Percentiles rank a stretch among this genome's conserved stretches.
Evolutionary conservation across 306 rosid species (phyloP).

Genomic region (Malus fusca): DNA sequence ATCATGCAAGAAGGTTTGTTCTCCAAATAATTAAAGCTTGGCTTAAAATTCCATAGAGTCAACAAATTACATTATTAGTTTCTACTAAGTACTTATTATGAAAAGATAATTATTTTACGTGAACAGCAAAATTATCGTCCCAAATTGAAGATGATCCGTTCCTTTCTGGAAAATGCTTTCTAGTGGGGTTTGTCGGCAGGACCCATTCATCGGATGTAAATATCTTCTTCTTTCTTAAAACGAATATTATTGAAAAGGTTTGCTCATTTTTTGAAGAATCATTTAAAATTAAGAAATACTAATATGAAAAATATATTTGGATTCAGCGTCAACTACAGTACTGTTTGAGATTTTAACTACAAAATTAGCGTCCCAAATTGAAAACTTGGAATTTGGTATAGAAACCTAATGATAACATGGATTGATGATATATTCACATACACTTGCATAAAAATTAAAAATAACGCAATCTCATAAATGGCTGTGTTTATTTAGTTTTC

Average conservation of each 20-base stretch:
- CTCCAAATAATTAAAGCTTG: background rate
- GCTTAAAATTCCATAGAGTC: background rate
- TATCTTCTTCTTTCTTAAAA: background rate
- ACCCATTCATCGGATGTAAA: background rate
- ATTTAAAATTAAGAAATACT: background rate
- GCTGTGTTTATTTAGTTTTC: background rate
- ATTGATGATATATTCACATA: background rate
- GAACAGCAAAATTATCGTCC: background rate
- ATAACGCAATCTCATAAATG: background rate
- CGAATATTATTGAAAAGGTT: background rate
- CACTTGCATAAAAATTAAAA: background rate
- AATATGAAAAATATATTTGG: background rate
- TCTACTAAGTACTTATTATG: background rate
- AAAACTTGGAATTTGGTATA: background rate
- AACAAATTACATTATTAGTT: background rate
- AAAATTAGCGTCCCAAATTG: constrained; percentile 1
- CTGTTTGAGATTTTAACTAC: constrained; percentile 4
- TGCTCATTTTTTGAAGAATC: background rate
- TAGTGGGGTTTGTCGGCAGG: background rate
- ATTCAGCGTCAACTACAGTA: background rate
- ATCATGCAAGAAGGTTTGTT: background rate
- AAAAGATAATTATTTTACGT: background rate
- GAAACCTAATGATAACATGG: constrained; percentile 3
- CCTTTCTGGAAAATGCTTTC: background rate
- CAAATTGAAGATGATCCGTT: background rate